Base-by-base conservation (phyloP, 2,329 filamentous ascomycete genomes). In the Colletotrichum liaoningense region DNA sequence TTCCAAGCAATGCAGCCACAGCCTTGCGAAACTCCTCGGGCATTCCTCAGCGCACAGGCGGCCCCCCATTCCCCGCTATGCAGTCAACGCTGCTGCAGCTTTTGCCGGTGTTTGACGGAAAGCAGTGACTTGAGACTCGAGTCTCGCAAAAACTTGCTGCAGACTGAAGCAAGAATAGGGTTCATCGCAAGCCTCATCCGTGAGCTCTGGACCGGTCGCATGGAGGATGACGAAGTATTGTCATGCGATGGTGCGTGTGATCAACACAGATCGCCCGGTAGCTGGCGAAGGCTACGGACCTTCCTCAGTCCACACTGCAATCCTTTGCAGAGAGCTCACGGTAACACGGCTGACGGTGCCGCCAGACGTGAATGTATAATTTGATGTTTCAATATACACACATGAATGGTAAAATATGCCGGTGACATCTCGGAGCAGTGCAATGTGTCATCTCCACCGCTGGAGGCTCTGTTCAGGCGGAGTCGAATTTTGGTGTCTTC, bases 121-220 rank as follows among this genome's bases (percentile, higher is more conserved):
- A 11, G 22, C 5, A 28, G 14, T 19, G 33, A n/a, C 2, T 16
- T 35, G 58, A 42, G 26, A 24, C 60, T 55, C 14, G 30, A 57
- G 58, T 2, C 65, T 57, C 52, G 54, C 35, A 58, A 57, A 54
- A 26, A 22, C 35, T 55, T 38, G 55, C 65, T 57, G 52, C 16
- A 66, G 22, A 49, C 14, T 35, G 19, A 7, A 26, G 30, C 30
- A 14, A 22, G 22, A 24, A 68, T 35, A 52, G 38, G 38, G 69
- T 69, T 72, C 65, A 52, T 69, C 42, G 69, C 52, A 69, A 68
- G 35, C 46, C 38, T 35, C 38, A 38, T 52, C 22, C 42, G 35
- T 46, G 35, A 52, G 35, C 22, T 19, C 65, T 30, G 42, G 19
- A 52, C 38, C 38, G 33, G 22, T 35, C 42, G 65, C 69, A 58